A percentile compares a stretch with the other conserved stretches of the same genome.
These are phyloP conservation scores for Russula emetica DNA, from an alignment of 768 basidiomycete genomes.

Conservation along the genomic window DNA sequence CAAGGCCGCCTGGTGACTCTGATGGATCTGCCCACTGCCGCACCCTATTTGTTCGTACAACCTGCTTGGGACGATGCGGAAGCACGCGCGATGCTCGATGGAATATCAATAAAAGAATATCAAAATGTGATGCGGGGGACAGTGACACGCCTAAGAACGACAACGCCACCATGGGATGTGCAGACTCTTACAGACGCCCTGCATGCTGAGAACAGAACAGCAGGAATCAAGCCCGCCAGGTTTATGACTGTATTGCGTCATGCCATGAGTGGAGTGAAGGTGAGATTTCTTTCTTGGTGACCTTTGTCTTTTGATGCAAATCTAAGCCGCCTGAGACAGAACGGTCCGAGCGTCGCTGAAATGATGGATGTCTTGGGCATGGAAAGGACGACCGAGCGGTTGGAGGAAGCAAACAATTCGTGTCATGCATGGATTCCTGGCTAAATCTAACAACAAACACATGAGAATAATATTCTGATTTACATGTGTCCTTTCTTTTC, in stretches of 20 bases:
- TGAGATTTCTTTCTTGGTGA: conserved; percentile 30
- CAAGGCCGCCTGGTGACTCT: conserved; percentile 72
- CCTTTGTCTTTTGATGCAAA: not conserved
- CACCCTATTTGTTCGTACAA: conserved; percentile 74
- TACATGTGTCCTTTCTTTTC: conserved; percentile 12
- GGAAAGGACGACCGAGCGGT: conserved; percentile 31
- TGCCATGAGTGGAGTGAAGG: conserved; percentile 81
- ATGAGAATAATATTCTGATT: not conserved
- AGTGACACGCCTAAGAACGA: conserved; percentile 31
- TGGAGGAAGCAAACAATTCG: conserved; percentile 22
- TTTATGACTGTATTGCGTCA: conserved; percentile 74
- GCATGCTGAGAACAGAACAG: conserved; percentile 42
- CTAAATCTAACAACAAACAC: not conserved
- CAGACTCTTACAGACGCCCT: conserved; percentile 39
- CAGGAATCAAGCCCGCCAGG: conserved; percentile 42
- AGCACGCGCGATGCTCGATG: conserved; percentile 49
- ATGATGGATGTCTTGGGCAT: conserved; percentile 33
- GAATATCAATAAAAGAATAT: conserved; percentile 42
- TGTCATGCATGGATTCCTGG: conserved; percentile 17
- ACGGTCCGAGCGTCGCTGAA: conserved; percentile 35
- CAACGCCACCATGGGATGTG: conserved; percentile 38
- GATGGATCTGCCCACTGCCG: conserved; percentile 61
- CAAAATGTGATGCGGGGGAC: conserved; percentile 37
- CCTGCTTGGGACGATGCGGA: conserved; percentile 56
- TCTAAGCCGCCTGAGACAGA: conserved; percentile 26